phyloP scores from a whole-genome alignment of 768 basidiomycete species.

The Calocera viscosa region DNA sequence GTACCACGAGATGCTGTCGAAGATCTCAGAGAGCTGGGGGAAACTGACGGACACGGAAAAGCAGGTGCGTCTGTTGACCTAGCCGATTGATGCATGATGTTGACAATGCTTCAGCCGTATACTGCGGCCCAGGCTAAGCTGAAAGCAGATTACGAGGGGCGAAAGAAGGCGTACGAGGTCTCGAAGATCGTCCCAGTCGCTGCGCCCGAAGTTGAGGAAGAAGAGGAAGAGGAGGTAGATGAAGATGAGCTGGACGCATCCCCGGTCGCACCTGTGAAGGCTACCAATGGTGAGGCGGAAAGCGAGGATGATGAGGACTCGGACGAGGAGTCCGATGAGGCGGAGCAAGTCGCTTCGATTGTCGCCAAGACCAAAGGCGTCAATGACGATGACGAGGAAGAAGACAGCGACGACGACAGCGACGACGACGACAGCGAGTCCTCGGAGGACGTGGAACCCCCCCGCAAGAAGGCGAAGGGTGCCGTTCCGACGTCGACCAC shows the following conservation, averaged over 20 bases:
- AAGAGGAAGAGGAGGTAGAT: conserved; percentile 36
- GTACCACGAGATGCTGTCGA: conserved; percentile 56
- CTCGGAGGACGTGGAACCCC: conserved; percentile 4
- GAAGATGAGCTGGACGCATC: conserved; percentile 27
- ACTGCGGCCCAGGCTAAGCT: neutral
- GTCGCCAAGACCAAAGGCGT: conserved; percentile 24
- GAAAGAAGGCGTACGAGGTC: conserved; percentile 31
- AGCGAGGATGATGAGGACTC: conserved; percentile 30
- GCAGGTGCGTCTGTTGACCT: conserved; percentile 39
- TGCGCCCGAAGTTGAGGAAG: conserved; percentile 53
- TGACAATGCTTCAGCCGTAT: neutral
- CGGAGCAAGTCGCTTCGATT: conserved; percentile 26
- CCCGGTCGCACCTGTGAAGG: conserved; percentile 41
- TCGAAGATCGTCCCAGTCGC: conserved; percentile 50
- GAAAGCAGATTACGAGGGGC: conserved; percentile 4
- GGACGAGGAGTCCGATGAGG: conserved; percentile 38
- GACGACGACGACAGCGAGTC: conserved; percentile 15
- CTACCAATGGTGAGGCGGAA: conserved; percentile 38
- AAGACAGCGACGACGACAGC: conserved; percentile 18
- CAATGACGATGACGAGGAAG: conserved; percentile 17
- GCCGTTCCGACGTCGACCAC: neutral
- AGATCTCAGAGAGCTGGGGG: conserved; percentile 67
- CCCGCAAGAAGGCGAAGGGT: conserved; percentile 5
- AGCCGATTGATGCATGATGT: too few species aligned
- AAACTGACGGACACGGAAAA: conserved; percentile 55